Evolutionary conservation across 2,329 filamentous ascomycete species (phyloP).

Genomic region (Penicillium sp.): DNA sequence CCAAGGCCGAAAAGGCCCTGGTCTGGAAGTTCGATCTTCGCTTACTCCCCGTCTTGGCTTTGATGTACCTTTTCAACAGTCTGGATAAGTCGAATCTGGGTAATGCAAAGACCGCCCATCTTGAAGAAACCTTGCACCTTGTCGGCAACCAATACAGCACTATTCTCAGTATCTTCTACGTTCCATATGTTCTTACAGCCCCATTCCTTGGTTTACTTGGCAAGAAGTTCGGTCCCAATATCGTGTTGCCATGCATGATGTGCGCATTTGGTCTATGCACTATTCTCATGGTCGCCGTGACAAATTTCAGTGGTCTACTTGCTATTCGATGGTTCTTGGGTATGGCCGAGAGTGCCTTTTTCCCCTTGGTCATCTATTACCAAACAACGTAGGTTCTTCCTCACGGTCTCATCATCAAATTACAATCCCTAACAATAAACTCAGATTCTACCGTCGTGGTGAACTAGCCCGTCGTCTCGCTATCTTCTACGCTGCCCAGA

Average conservation of each 20-base stretch:
- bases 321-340: conserved; percentile 31
- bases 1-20: conserved; percentile 42
- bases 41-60: conserved; percentile 53
- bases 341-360: conserved; percentile 31
- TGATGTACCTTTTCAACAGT: conserved; percentile 58
- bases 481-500: conserved; percentile 33
- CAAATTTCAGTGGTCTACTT: conserved; percentile 26
- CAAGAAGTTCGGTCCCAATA: conserved; percentile 29
- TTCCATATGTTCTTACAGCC: conserved; percentile 30
- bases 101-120: conserved; percentile 29
- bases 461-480: conserved; percentile 30
- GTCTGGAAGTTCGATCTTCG: conserved; percentile 52
- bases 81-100: conserved; percentile 45
- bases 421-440: not conserved
- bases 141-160: conserved; percentile 29
- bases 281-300: conserved; percentile 22
- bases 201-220: conserved; percentile 29
- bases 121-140: conserved; percentile 25
- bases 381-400: conserved; percentile 23
- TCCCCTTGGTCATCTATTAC: conserved; percentile 31
- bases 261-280: conserved; percentile 26
- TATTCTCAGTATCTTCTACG: conserved; percentile 29
- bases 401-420: not conserved
- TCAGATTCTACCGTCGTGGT: conserved; percentile 29
- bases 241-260: conserved; percentile 30